Evolutionary conservation across 139 green algal genomes (phyloP), one percentile per base, ranked within the genome.

Genomic region (Dunaliella sp.): DNA sequence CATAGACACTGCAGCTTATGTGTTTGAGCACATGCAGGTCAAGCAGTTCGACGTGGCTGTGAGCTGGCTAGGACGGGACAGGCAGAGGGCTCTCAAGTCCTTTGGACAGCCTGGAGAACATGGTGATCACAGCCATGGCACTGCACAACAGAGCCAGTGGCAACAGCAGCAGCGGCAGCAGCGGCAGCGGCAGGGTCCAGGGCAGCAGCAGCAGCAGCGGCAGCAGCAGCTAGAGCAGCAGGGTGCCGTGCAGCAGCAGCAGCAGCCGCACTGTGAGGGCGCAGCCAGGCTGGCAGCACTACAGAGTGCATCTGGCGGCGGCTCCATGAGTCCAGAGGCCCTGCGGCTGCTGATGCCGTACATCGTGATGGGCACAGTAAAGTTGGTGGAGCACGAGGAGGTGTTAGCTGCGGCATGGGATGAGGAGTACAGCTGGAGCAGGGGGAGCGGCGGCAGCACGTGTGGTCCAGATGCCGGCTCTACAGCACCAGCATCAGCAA

Each of bases 281-380:
- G 48, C 48, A 26, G 48, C 16, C 7, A 65, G 48, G 48, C 48
- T 65, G 48, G 48, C 48, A 16, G 48, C 48, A 26, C 16, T 65
- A 65, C 7, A 65, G 48, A 16, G 7, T 7, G 48, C 48, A 7
- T 31, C 32, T 0, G 35, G 2, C 76, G 85, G 79, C 0, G 85
- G 85, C 59, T 85, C 78, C 59, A 59, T 81, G 35, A 58, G 78
- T 31, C 85, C 85, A 0, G 85, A 88, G 36, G 85, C 80, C 2
- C 36, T 36, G 21, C 59, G 36, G 26, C 2, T 3, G 80, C 80
- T 88, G 36, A 26, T n/a, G 79, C 38, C 74, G 58, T 37, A 82
- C 79, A 36, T 26, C 36, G 22, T 22, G 12, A 0, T 16, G 22
- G 80, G 85, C 22, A 1, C 31, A 37, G 36, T 88, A 36, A 31